Evolutionary conservation across 345 rosid species (phyloP).

Genomic region (Excoecaria agallocha): DNA sequence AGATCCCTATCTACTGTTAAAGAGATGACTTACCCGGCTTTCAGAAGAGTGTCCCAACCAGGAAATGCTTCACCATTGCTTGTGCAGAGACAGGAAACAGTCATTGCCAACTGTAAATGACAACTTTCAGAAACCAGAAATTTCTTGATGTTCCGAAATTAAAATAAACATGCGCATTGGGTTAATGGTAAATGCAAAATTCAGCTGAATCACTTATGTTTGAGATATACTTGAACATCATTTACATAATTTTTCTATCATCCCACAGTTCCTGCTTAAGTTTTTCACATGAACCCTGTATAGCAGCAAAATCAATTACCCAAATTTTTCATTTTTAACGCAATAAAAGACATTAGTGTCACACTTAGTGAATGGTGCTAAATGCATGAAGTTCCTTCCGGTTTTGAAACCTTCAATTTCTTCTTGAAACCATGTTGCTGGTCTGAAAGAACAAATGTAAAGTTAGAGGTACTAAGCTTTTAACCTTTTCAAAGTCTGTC

Average conservation of each 20-base stretch:
- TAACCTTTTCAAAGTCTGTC: slow-evolving; percentile 83
- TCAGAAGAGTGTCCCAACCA: slow-evolving; percentile 85
- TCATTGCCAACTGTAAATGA: slow-evolving; percentile 54
- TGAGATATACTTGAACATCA: not conserved
- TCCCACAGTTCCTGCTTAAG: not conserved
- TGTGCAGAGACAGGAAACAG: slow-evolving; percentile 62
- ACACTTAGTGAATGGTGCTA: not conserved
- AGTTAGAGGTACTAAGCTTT: slow-evolving; percentile 3
- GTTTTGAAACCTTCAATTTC: not conserved
- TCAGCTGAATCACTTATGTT: not conserved
- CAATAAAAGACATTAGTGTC: not conserved
- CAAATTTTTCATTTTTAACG: not conserved
- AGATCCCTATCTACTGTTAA: not conserved
- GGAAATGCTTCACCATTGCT: slow-evolving; percentile 83
- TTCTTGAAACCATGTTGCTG: not conserved
- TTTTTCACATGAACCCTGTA: not conserved
- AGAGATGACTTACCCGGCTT: slow-evolving; percentile 53
- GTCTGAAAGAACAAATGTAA: not conserved
- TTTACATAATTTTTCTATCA: not conserved
- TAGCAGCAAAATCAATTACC: not conserved
- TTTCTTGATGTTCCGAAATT: not conserved
- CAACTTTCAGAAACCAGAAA: slow-evolving; percentile 12
- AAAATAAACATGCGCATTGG: not conserved
- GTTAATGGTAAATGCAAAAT: not conserved
- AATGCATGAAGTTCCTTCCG: not conserved